Evolutionary conservation across 495 filamentous ascomycete species (phyloP).

Genomic region (Sphaerosporella brunnea): DNA sequence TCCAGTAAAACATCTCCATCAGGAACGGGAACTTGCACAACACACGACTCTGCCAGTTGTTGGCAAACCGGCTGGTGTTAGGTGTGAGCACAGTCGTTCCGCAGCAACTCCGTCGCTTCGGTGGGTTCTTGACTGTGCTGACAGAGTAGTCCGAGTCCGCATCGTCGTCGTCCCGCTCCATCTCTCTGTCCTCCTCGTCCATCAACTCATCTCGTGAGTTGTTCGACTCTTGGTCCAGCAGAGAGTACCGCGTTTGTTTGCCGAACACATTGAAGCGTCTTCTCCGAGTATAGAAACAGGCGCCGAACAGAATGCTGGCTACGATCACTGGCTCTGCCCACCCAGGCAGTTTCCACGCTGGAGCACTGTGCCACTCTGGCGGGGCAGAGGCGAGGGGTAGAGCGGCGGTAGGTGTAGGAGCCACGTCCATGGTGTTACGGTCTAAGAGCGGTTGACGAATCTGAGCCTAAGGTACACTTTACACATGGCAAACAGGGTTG

Average conservation of each 20-base stretch:
- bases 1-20: constrained; percentile 70
- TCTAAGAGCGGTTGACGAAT: no score
- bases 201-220: constrained; percentile 19
- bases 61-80: constrained; percentile 40
- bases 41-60: constrained; percentile 41
- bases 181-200: neutral
- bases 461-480: no score
- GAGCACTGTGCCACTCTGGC: constrained; percentile 28
- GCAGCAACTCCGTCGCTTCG: constrained; percentile 33
- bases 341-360: constrained; percentile 33
- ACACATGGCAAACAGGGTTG: no score
- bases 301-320: constrained; percentile 37
- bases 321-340: constrained; percentile 48
- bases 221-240: constrained; percentile 26
- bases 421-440: no score
- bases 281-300: constrained; percentile 39
- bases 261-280: constrained; percentile 33
- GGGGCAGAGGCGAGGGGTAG: constrained; percentile 14
- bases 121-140: constrained; percentile 28
- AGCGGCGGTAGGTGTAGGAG: neutral
- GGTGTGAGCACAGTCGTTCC: constrained; percentile 35
- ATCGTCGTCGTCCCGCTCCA: constrained; percentile 20
- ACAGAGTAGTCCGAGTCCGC: constrained; percentile 13
- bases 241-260: constrained; percentile 25
- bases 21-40: constrained; percentile 56